Evolutionary conservation across 2,329 filamentous ascomycete genomes (phyloP), one percentile per base, ranked within the genome.

Genomic region (Fusarium albidum): DNA sequence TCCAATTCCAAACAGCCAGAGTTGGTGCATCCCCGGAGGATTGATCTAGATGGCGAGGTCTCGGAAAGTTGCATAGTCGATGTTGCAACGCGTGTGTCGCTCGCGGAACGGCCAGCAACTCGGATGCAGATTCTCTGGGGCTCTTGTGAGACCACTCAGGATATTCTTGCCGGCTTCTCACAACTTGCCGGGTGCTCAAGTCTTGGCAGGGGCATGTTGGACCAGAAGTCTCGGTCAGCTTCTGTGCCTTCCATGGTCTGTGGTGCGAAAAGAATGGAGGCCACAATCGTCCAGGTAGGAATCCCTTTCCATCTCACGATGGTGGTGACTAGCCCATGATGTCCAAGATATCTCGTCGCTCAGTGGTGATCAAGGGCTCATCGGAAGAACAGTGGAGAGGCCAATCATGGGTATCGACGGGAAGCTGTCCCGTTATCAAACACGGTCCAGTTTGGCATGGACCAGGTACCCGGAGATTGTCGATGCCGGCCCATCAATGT

Each of bases 1-100:
- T 18, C 28, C 26, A 17, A 14, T 25, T 28, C 25, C 11, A 28
- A 8, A 40, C 43, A 21, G n/a, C 28, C 15, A 33, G 15, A 31
- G 10, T 34, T 52, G 35, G 51, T 64, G 54, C 52, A 46, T 52
- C 51, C 40, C 43, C 64, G 64, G 63, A 66, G 49, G 51, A 63
- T 67, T 66, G 55, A 55, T 55, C 38, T 54, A 26, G 34, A 49
- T 51, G 43, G 50, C 37, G 39, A 40, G 42, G 54, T 56, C 52
- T 62, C 58, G 64, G 63, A 26, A 55, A 44, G 46, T 41, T 56
- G 50, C 60, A 54, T 63, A 44, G 35, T 56, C 15, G 40, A 54
- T 49, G 55, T 55, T 49, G 52, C 45, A 53, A 21, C 31, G 32
- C 49, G 55, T 39, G 51, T 48, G 45, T 50, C 44, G 44, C 29